phyloP scores from a whole-genome alignment of 257 asterid genomes.

The Thymus quinquecostatus region DNA sequence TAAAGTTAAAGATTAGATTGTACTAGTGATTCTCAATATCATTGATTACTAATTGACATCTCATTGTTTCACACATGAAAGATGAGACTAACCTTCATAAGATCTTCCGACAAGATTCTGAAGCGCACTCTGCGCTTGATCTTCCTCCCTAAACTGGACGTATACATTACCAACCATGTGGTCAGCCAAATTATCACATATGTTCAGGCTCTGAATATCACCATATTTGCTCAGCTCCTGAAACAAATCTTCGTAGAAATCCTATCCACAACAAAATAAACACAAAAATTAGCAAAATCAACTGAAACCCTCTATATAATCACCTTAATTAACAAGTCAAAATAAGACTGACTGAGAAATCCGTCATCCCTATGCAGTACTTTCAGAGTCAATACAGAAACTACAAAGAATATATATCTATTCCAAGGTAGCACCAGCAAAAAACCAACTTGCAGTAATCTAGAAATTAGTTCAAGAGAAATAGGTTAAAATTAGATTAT shows the following conservation, averaged over 20 bases:
- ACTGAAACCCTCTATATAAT: neutral
- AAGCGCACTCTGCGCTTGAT: conserved; percentile 77
- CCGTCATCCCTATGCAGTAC: too few relatives aligned
- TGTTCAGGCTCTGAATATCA: conserved; percentile 80
- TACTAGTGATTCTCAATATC: neutral
- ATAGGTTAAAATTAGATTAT: neutral
- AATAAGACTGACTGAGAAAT: too few relatives aligned
- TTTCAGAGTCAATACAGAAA: too few relatives aligned
- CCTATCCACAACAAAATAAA: conserved; percentile 38
- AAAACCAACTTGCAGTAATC: neutral
- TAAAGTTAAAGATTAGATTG: neutral
- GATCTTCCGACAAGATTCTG: conserved; percentile 85
- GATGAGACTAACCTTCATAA: conserved; percentile 59
- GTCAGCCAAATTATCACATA: conserved; percentile 89
- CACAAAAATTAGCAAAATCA: conserved; percentile 3
- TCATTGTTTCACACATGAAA: neutral
- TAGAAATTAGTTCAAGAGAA: neutral
- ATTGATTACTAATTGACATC: neutral
- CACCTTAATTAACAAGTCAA: too few relatives aligned
- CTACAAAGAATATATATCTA: too few relatives aligned
- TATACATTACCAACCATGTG: conserved; percentile 94
- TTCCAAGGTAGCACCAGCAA: conserved; percentile 5
- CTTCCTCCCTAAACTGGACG: conserved; percentile 86
- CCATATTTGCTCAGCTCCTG: conserved; percentile 93
- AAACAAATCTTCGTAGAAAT: conserved; percentile 83